Conservation (phyloP, 129 eudicot species). For the Arctium minus region DNA sequence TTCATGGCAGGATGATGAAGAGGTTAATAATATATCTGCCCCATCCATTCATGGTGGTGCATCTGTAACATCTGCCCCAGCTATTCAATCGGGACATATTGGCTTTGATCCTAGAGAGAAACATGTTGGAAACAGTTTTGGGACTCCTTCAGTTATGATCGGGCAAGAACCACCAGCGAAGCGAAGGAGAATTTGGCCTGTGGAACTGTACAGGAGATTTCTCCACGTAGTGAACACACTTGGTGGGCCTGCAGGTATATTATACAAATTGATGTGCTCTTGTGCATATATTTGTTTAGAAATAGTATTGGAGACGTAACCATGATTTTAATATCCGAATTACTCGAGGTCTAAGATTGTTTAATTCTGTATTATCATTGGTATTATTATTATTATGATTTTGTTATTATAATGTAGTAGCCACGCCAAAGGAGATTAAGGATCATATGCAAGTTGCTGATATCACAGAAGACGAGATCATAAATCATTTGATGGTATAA, state of each 20-base stretch:
- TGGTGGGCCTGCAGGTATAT: conserved; percentile 56
- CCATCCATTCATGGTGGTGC: conserved; percentile 13
- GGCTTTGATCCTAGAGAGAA: conserved; percentile 6
- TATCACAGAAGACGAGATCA: conserved; percentile 62
- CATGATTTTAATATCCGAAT: not conserved
- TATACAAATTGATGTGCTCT: not conserved
- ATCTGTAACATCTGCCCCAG: conserved; percentile 11
- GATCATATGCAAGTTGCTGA: conserved; percentile 55
- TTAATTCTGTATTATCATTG: not conserved
- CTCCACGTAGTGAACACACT: conserved; percentile 45
- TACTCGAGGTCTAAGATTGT: not conserved
- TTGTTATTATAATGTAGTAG: conserved; percentile 32
- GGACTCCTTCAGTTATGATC: not conserved
- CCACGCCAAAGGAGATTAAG: conserved; percentile 64
- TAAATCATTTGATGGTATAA: conserved; percentile 59
- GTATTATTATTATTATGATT: not conserved
- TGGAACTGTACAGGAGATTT: conserved; percentile 42
- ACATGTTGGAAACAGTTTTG: not conserved
- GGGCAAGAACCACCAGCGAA: conserved; percentile 25
- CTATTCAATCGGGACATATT: not conserved
- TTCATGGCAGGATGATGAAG: conserved; percentile 15
- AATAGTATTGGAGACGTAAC: not conserved
- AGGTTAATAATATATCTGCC: not conserved
- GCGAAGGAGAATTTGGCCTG: conserved; percentile 59
- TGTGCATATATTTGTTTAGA: not conserved